Evolutionary conservation across 1,284 basidiomycete genomes (phyloP).

Genomic region (Pseudozyma sp.): DNA sequence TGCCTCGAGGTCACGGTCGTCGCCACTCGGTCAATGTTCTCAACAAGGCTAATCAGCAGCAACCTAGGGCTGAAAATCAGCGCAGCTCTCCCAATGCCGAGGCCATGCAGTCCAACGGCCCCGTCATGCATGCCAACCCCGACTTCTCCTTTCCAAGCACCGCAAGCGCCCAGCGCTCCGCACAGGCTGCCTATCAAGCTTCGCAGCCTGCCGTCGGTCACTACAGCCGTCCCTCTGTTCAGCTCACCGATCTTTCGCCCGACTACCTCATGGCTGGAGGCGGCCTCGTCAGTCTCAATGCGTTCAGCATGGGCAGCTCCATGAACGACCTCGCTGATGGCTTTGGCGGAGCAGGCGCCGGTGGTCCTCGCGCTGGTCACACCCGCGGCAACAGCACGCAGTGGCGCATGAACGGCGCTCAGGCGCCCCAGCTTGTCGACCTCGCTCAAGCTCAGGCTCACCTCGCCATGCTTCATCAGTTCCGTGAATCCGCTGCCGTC

Average conservation of each 20-base stretch:
- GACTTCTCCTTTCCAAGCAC: constrained; percentile 58
- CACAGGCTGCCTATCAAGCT: constrained; percentile 37
- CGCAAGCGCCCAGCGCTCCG: constrained; percentile 35
- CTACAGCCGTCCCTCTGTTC: constrained; percentile 62
- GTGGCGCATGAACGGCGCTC: constrained; percentile 54
- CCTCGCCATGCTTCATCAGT: constrained; percentile 93
- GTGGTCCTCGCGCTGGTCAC: constrained; percentile 43
- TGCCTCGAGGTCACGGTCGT: constrained; percentile 82
- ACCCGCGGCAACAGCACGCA: constrained; percentile 46
- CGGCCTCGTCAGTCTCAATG: constrained; percentile 60
- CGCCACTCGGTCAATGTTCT: constrained; percentile 91
- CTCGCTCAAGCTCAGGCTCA: constrained; percentile 80
- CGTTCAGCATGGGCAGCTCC: constrained; percentile 46
- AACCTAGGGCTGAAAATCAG: constrained; percentile 13
- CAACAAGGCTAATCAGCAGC: constrained; percentile 67
- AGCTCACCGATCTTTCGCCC: constrained; percentile 62
- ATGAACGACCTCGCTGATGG: constrained; percentile 63
- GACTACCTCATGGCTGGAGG: constrained; percentile 67
- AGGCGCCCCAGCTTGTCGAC: constrained; percentile 52
- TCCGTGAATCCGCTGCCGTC: constrained; percentile 77
- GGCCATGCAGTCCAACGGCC: constrained; percentile 16
- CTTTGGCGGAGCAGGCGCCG: constrained; percentile 53
- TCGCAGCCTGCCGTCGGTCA: constrained; percentile 41
- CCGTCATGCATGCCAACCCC: constrained; percentile 53
- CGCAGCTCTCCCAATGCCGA: constrained; percentile 37